These are phyloP conservation scores for Vachellia pachyceras DNA, from an alignment of 306 rosid species.

Conservation along the genomic window DNA sequence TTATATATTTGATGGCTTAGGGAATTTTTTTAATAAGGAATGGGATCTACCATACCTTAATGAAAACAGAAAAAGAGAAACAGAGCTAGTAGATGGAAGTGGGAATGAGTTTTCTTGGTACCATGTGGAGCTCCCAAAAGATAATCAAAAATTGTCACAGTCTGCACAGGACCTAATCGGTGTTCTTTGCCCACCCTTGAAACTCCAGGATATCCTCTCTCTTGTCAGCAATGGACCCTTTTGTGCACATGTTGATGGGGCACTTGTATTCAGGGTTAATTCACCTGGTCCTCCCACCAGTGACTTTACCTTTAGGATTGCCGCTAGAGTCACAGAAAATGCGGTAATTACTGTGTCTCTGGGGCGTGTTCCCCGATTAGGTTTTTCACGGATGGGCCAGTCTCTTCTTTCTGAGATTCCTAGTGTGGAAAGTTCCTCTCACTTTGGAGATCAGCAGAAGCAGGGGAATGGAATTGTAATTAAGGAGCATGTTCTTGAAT, in stretches of 20 bases:
- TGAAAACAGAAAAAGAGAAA: constrained; percentile 43
- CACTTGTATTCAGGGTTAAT: constrained; percentile 90
- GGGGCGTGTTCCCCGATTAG: constrained; percentile 95
- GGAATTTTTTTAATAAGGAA: constrained; percentile 77
- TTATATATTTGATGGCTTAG: constrained; percentile 82
- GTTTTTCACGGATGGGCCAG: constrained; percentile 76
- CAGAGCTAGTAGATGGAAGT: constrained; percentile 60
- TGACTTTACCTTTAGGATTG: constrained; percentile 85
- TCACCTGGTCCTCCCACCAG: constrained; percentile 94
- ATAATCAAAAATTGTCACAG: constrained; percentile 72
- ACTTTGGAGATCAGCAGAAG: constrained; percentile 55
- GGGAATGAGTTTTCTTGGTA: constrained; percentile 92
- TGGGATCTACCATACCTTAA: constrained; percentile 82
- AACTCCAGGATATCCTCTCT: constrained; percentile 94
- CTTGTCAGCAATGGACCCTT: constrained; percentile 98
- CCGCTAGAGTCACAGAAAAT: constrained; percentile 84
- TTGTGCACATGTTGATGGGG: constrained; percentile 93
- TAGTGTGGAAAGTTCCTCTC: constrained; percentile 68
- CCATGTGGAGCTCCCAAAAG: constrained; percentile 95
- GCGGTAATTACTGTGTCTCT: constrained; percentile 86
- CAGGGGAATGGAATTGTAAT: constrained; percentile 71
- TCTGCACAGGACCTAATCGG: constrained; percentile 85
- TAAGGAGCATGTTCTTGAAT: constrained; percentile 95
- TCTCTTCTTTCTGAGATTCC: constrained; percentile 95
- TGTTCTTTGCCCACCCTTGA: constrained; percentile 93